Evolutionary conservation across 2,329 filamentous ascomycete genomes (phyloP), one percentile per base, ranked within the genome.

Genomic region (Elsinoe fawcettii): DNA sequence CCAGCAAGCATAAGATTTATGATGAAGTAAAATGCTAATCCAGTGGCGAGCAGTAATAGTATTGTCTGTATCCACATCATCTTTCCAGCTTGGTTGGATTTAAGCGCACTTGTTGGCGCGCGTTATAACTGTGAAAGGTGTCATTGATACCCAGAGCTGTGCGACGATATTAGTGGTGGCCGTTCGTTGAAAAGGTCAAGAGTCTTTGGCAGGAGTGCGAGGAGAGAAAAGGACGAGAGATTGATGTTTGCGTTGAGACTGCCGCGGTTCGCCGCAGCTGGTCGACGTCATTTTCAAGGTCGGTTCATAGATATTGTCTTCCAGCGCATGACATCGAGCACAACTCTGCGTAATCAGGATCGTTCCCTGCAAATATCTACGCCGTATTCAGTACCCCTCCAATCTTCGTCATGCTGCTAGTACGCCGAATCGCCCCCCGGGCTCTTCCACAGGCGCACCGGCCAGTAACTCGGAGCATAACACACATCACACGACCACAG

Each of bases 401-500:
- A 20, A 4, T 18, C 2, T 12, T 7, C 9, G 16, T 22, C 14
- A 46, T 46, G 41, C 23, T 27, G 2, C 20, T 18, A 8, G 14
- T 20, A 34, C 55, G 55, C n/a, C 39, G 14, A 4, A 12, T 16
- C 16, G 18, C 41, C 6, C 18, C 34, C 6, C 39, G 55, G 18
- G 12, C 55, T 16, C 55, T 56, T 5, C 16, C 22, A n/a, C 41
- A 56, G 18, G 2, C n/a, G 1, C 20, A 2, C 43, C 23, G 30
- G 23, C 25, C 55, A 14, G 36, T 32, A 36, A 41, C 41, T 11
- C 53, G 51, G 27, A 44, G 53, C 47, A 27, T 62, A 58, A 51
- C 44, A 59, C 60, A 9, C 18, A 49, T 62, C 14, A 55, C 60
- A 32, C 56, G 60, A 25, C 60, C 59, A 47, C 3, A 18, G 16